Conservation (phyloP, 805 yeast species). For the Millerozyma acaciae region DNA sequence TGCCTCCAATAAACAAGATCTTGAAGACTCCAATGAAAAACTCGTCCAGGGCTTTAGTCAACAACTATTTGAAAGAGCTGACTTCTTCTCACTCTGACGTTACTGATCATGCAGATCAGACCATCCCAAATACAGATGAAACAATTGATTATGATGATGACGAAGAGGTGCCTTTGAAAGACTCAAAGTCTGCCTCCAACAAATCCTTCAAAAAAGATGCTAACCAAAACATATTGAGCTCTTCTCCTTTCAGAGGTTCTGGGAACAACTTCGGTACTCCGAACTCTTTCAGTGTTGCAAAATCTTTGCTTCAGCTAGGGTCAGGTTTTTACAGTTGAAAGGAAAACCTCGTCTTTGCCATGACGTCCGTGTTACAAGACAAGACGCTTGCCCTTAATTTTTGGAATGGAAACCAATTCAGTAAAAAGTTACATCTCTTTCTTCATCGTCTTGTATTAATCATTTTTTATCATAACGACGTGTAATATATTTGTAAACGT, state of each 20-base stretch:
- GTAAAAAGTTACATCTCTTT: no score
- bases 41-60: conserved; percentile 18
- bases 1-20: conserved; percentile 42
- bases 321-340: conserved; percentile 6
- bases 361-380: conserved; percentile 3
- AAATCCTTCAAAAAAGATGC: conserved; percentile 4
- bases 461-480: no score
- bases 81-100: background rate
- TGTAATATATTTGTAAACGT: no score
- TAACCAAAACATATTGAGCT: conserved; percentile 21
- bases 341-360: conserved; percentile 11
- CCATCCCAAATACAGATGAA: conserved; percentile 18
- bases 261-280: conserved; percentile 39
- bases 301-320: conserved; percentile 43
- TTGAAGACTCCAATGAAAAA: conserved; percentile 41
- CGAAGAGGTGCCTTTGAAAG: conserved; percentile 9
- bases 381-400: no score
- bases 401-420: no score
- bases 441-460: no score
- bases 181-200: conserved; percentile 3
- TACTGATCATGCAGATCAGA: conserved; percentile 5
- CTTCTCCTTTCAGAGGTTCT: conserved; percentile 26
- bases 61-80: conserved; percentile 5
- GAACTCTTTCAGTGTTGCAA: conserved; percentile 43
- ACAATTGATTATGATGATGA: conserved; percentile 12